Conservation (phyloP, 169 alveolate genomes). For the Eimeria praecox region DNA sequence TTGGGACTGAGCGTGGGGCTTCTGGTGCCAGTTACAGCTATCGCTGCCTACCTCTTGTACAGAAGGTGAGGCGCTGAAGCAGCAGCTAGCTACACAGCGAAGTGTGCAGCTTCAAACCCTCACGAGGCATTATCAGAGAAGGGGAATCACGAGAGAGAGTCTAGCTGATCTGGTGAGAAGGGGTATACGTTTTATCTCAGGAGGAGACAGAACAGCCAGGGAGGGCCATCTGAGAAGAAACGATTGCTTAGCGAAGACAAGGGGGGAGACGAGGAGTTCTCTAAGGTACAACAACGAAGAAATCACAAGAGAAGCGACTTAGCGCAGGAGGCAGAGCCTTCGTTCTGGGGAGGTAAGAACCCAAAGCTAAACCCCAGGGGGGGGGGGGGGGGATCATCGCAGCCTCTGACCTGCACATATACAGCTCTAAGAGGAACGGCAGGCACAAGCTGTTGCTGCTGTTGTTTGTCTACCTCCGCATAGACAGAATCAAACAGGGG, state of each 20-base stretch:
- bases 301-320: slow-evolving; percentile 48
- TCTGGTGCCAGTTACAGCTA: neutral
- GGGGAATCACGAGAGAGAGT: no score
- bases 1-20: slow-evolving; percentile 33
- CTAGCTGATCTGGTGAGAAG: neutral
- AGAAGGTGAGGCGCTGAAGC: neutral
- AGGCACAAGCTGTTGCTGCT: neutral
- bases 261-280: slow-evolving; percentile 19
- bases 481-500: no score
- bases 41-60: neutral
- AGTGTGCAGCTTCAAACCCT: no score
- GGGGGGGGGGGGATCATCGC: neutral
- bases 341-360: slow-evolving; percentile 78
- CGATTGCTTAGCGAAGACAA: neutral
- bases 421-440: no score
- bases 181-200: neutral
- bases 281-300: neutral
- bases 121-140: no score
- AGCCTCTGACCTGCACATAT: no score
- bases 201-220: neutral
- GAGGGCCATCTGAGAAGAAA: neutral
- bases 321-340: slow-evolving; percentile 79
- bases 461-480: neutral
- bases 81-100: neutral
- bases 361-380: neutral